Evolutionary conservation across 495 filamentous ascomycete genomes (phyloP).

Genomic region (Wilcoxina mikolae): DNA sequence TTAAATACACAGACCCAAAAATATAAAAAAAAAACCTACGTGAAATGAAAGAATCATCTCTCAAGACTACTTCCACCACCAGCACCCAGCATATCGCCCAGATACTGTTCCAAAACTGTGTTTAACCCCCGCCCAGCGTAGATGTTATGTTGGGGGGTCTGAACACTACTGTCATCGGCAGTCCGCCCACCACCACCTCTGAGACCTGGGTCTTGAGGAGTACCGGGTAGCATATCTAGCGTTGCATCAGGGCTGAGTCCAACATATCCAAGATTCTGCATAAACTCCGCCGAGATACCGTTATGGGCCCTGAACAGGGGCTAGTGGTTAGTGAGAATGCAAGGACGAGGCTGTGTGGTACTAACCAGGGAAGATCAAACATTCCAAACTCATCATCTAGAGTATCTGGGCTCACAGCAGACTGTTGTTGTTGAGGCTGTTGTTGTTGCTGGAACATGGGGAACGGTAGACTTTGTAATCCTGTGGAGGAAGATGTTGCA

Average conservation of each 20-base stretch:
- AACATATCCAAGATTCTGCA: slow-evolving; percentile 16
- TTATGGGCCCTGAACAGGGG: slow-evolving; percentile 9
- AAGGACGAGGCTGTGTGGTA: too few relatives aligned
- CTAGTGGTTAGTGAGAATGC: not conserved
- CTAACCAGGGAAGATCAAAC: slow-evolving; percentile 19
- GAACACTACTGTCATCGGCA: not conserved
- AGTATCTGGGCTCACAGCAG: slow-evolving; percentile 12
- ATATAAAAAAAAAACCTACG: not conserved
- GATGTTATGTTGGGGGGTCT: not conserved
- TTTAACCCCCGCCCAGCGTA: slow-evolving; percentile 12
- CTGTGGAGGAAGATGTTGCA: too few relatives aligned
- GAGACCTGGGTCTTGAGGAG: not conserved
- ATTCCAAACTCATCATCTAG: slow-evolving; percentile 19
- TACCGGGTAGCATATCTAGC: not conserved
- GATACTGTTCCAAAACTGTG: slow-evolving; percentile 13
- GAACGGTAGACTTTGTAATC: too few relatives aligned
- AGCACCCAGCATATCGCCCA: slow-evolving; percentile 13
- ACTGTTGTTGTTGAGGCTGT: not conserved
- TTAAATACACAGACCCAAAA: too few relatives aligned
- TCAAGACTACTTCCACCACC: not conserved
- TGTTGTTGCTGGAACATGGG: too few relatives aligned
- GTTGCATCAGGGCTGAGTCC: not conserved
- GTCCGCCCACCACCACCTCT: not conserved
- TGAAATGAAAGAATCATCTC: not conserved
- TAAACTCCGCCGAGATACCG: slow-evolving; percentile 16